Percentiles rank a stretch among this genome's conserved stretches.
These are phyloP conservation scores for Talaromyces funiculosus DNA, from an alignment of 2,329 filamentous ascomycete genomes.

Conservation along the genomic window DNA sequence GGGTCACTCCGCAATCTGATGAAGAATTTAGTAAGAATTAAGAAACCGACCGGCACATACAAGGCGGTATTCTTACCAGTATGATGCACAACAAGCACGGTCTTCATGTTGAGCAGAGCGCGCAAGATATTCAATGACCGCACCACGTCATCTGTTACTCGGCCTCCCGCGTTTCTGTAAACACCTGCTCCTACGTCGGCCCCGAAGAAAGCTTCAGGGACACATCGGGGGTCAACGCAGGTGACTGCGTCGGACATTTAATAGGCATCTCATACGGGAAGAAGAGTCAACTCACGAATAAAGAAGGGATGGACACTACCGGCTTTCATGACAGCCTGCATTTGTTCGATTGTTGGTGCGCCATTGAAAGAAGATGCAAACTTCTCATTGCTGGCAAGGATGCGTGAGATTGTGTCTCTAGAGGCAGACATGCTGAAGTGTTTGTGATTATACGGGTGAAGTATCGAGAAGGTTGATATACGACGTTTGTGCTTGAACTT, in stretches of 20 bases:
- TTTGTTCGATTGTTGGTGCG: not conserved
- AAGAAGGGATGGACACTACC: not conserved
- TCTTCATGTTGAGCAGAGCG: not conserved
- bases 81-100: constrained; percentile 3
- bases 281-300: not conserved
- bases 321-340: not conserved
- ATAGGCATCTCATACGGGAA: not conserved
- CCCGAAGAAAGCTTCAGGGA: constrained; percentile 4
- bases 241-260: not conserved
- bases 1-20: constrained; percentile 2
- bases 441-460: not conserved
- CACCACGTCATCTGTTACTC: constrained; percentile 3
- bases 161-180: not conserved
- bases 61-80: not conserved
- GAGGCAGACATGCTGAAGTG: not conserved
- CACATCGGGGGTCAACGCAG: constrained; percentile 5
- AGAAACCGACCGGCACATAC: too few relatives aligned
- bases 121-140: not conserved
- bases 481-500: not conserved
- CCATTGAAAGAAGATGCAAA: not conserved
- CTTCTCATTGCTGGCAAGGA: not conserved
- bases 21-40: not conserved
- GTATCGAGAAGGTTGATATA: not conserved
- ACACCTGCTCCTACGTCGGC: not conserved
- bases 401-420: not conserved